A percentile compares a stretch with the other conserved stretches of the same genome.
Conservation (phyloP, 2,329 filamentous ascomycete genomes). For the Furcasterigmium furcatum region DNA sequence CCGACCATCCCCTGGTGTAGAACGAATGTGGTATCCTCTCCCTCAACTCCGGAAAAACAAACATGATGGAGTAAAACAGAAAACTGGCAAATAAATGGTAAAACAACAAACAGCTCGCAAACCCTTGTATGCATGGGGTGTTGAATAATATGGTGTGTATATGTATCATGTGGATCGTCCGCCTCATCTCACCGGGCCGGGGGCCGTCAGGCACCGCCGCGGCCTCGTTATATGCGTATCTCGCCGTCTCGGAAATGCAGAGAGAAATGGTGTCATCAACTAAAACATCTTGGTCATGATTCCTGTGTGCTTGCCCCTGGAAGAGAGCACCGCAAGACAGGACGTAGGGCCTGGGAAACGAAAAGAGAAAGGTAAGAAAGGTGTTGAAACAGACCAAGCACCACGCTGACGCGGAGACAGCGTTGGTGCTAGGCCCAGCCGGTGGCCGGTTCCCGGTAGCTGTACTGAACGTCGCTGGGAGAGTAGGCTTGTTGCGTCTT, state of each 20-base stretch:
- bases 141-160: constrained; percentile 7
- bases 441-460: constrained; percentile 19
- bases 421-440: not conserved
- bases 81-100: not conserved
- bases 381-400: not conserved
- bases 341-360: not conserved
- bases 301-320: constrained; percentile 12
- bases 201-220: not conserved
- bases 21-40: constrained; percentile 4
- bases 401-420: not conserved
- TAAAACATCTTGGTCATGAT: constrained; percentile 13
- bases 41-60: constrained; percentile 3
- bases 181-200: constrained; percentile 1
- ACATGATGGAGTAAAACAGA: constrained; percentile 4
- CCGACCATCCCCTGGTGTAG: not conserved
- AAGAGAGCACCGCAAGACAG: not conserved
- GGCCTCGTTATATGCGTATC: not conserved
- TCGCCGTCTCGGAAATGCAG: not conserved
- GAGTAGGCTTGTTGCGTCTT: constrained; percentile 27
- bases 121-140: constrained; percentile 11
- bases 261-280: constrained; percentile 6
- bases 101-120: constrained; percentile 4
- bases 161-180: constrained; percentile 13
- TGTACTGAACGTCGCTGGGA: constrained; percentile 27
- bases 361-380: constrained; percentile 1